phyloP scores from a whole-genome alignment of 352 stramenopile species.

The Thalassiosira oceanica region DNA sequence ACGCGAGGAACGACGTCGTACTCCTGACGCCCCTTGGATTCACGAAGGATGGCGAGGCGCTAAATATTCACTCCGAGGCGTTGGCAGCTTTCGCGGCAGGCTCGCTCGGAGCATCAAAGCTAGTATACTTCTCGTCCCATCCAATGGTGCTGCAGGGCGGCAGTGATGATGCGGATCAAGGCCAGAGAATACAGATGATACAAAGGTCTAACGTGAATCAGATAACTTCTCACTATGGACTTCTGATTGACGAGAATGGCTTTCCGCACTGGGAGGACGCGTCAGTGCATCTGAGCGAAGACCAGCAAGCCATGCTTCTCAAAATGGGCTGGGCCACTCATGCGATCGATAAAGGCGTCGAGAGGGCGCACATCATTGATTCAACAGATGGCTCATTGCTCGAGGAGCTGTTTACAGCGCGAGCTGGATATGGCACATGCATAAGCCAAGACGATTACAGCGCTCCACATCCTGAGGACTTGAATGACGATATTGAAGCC shows the following conservation, averaged over 20 bases:
- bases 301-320: constrained; percentile 47
- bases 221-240: constrained; percentile 63
- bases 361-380: constrained; percentile 78
- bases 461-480: constrained; percentile 49
- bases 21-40: constrained; percentile 93
- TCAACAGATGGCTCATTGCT: constrained; percentile 83
- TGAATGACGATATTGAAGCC: constrained; percentile 48
- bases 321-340: constrained; percentile 66
- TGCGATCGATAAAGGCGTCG: constrained; percentile 73
- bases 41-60: constrained; percentile 87
- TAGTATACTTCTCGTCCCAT: constrained; percentile 77
- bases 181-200: constrained; percentile 61
- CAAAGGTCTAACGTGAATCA: constrained; percentile 38
- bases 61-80: constrained; percentile 80
- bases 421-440: constrained; percentile 61
- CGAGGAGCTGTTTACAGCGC: constrained; percentile 91
- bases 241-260: constrained; percentile 44
- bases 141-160: constrained; percentile 53
- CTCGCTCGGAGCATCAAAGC: constrained; percentile 71
- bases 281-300: constrained; percentile 3
- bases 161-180: constrained; percentile 38
- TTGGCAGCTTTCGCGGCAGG: constrained; percentile 73
- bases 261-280: constrained; percentile 39
- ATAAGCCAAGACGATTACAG: constrained; percentile 63
- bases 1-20: constrained; percentile 91